Evolutionary conservation across 495 filamentous ascomycete genomes (phyloP), one percentile per base, ranked within the genome.

Genomic region (Hypoxylon lenormandii): DNA sequence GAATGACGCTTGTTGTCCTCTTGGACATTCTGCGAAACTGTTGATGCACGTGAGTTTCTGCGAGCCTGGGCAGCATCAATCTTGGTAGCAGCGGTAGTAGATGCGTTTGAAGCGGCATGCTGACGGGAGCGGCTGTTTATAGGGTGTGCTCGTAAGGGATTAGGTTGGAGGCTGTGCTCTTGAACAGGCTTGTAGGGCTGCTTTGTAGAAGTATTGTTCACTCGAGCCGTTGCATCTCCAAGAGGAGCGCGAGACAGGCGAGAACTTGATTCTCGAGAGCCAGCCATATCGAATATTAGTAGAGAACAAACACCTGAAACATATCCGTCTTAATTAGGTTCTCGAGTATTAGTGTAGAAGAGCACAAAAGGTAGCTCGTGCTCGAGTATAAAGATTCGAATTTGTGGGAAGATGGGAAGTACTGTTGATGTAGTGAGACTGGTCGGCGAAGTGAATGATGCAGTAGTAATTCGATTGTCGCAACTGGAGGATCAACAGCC

Each of bases 1-100:
- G 93, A 95, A 64, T 89, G 85, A 33, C 92, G 86, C 21, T 91
- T 90, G 5, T 84, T 81, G 18, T 86, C 82, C 12, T 73, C 74
- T 38, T 80, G 78, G 8, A 83, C 76, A 7, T 89, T 85, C n/a
- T 82, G 82, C 0, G 79, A 78, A 26, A 85, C 76, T 5, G 83
- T 82, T 5, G 87, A 86, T 0, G 26, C 21, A 6, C 28, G 59
- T 33, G 12, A 23, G 28, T 23, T 30, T 10, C 45, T 38, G 21
- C 50, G 61, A 23, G 36, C 21, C 40, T 12, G 69, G 5, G 50
- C 16, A 42, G 68, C 68, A 11, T 72, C 70, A 54, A 51, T 36
- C 51, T 73, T 77, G 7, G 65, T n/a, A 38, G 57, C 69, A 10
- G 72, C 54, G 30, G 23, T 26, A 5, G 23, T 26, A 26, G 60